phyloP scores from a whole-genome alignment of 176 grass and related monocot species.

The Tuctoria greenei region DNA sequence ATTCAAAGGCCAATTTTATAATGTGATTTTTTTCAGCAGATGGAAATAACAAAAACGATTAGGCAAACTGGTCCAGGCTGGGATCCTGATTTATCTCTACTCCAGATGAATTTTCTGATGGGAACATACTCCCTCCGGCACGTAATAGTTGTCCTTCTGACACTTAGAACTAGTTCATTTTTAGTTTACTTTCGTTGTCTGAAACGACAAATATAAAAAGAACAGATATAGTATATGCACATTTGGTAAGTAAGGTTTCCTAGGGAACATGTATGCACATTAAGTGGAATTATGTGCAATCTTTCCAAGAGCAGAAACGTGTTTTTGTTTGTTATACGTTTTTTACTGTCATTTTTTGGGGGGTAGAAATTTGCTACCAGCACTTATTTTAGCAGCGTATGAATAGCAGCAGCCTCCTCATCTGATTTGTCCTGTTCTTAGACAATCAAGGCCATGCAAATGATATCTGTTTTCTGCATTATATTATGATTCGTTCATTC shows the following conservation, averaged over 20 bases:
- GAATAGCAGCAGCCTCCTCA: background rate
- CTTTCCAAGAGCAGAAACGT: too few relatives aligned
- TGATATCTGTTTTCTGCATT: background rate
- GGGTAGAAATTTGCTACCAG: background rate
- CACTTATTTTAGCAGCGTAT: background rate
- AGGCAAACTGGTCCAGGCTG: background rate
- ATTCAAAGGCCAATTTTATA: background rate
- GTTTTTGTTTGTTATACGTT: too few relatives aligned
- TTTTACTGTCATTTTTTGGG: background rate
- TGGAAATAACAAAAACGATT: background rate
- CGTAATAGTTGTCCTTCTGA: too few relatives aligned
- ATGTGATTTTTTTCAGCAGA: background rate
- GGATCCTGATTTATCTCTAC: background rate
- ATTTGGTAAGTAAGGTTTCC: too few relatives aligned
- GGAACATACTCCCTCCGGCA: too few relatives aligned
- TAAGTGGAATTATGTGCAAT: too few relatives aligned
- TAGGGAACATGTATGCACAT: too few relatives aligned
- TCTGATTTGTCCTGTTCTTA: background rate
- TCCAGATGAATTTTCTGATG: background rate
- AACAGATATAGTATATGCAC: too few relatives aligned
- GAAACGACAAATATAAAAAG: too few relatives aligned
- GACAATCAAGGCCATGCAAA: background rate
- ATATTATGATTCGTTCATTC: background rate
- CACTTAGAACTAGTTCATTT: too few relatives aligned
- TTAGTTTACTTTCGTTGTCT: too few relatives aligned